Evolutionary conservation across 2,329 filamentous ascomycete genomes (phyloP).

Genomic region (Xylariaceae sp.): DNA sequence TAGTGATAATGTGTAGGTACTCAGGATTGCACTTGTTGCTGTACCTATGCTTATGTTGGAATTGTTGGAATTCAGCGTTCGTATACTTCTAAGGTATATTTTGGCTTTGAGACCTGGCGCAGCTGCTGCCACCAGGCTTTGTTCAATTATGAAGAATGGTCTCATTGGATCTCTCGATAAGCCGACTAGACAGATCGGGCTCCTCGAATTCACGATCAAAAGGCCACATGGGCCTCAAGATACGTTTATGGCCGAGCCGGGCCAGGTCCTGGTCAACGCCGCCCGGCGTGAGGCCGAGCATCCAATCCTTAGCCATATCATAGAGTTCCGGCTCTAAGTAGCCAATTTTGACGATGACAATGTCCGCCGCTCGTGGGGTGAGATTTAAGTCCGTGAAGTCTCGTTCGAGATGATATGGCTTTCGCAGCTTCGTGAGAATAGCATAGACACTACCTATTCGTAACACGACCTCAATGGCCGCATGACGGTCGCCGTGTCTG

Average conservation of each 20-base stretch:
- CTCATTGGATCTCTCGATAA: slow-evolving; percentile 36
- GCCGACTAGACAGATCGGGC: slow-evolving; percentile 35
- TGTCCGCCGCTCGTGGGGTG: slow-evolving; percentile 42
- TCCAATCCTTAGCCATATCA: slow-evolving; percentile 51
- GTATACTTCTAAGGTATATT: too few relatives aligned
- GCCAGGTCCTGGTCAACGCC: slow-evolving; percentile 51
- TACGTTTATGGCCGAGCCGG: slow-evolving; percentile 45
- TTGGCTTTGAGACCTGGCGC: too few relatives aligned
- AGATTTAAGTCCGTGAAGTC: slow-evolving; percentile 49
- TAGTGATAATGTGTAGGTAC: too few relatives aligned
- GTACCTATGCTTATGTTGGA: too few relatives aligned
- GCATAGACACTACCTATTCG: slow-evolving; percentile 48
- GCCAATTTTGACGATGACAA: slow-evolving; percentile 54
- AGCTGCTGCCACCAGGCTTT: too few relatives aligned
- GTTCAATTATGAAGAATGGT: too few relatives aligned
- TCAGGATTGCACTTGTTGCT: too few relatives aligned
- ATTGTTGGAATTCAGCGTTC: too few relatives aligned
- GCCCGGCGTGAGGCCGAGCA: slow-evolving; percentile 50
- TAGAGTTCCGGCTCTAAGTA: slow-evolving; percentile 53
- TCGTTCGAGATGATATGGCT: slow-evolving; percentile 50
- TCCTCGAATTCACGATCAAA: slow-evolving; percentile 38
- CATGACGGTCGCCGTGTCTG: slow-evolving; percentile 47
- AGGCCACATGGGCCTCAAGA: slow-evolving; percentile 47
- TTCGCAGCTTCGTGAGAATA: slow-evolving; percentile 49
- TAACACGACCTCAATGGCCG: slow-evolving; percentile 45